phyloP scores from a whole-genome alignment of 306 rosid species.

The Fagus crenata region DNA sequence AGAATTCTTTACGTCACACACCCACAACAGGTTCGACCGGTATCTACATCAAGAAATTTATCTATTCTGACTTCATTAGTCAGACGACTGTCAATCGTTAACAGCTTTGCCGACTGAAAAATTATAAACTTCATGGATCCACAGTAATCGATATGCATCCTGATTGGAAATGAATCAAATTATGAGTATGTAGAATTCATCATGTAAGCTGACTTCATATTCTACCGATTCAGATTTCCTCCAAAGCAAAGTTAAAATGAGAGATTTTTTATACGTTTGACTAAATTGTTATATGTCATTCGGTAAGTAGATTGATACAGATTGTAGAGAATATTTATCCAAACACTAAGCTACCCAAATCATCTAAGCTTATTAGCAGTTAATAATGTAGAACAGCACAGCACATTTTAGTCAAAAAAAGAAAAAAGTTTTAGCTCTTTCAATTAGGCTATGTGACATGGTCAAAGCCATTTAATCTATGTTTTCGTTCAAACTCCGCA shows the following conservation, averaged over 20 bases:
- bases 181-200: neutral
- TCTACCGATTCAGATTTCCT: neutral
- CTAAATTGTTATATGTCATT: neutral
- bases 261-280: neutral
- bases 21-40: too few relatives aligned
- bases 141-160: neutral
- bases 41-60: too few relatives aligned
- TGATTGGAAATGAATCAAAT: neutral
- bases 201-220: too few relatives aligned
- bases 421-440: neutral
- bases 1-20: too few relatives aligned
- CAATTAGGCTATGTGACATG: neutral
- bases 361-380: too few relatives aligned
- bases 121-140: neutral
- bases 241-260: neutral
- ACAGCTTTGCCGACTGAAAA: too few relatives aligned
- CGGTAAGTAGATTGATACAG: neutral
- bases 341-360: too few relatives aligned
- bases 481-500: neutral
- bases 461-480: neutral
- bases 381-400: too few relatives aligned
- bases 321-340: neutral
- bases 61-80: too few relatives aligned
- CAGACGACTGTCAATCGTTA: too few relatives aligned
- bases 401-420: too few relatives aligned